Percentiles rank a stretch among this genome's conserved stretches.
phyloP scores from a whole-genome alignment of 2,329 filamentous ascomycete genomes.

The Botrytis cinerea region DNA sequence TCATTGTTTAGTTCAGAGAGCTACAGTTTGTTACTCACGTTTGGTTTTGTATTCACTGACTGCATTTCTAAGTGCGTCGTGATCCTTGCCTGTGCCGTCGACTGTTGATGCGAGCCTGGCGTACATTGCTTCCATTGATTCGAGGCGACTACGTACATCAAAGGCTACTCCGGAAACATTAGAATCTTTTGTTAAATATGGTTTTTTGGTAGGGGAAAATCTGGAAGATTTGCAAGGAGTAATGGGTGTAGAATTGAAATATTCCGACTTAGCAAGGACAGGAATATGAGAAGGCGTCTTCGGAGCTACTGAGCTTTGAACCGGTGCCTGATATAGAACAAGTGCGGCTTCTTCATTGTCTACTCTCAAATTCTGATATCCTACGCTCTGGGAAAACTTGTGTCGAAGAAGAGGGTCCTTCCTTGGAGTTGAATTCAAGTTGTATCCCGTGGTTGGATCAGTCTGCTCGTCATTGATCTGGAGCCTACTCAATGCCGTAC shows the following conservation, averaged over 20 bases:
- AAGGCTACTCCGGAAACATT: constrained; percentile 68
- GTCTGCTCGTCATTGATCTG: constrained; percentile 30
- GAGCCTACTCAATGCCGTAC: constrained; percentile 43
- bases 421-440: constrained; percentile 26
- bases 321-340: constrained; percentile 35
- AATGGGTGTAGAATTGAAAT: constrained; percentile 31
- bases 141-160: constrained; percentile 77
- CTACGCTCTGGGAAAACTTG: constrained; percentile 32
- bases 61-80: constrained; percentile 70
- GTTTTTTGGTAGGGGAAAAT: constrained; percentile 45
- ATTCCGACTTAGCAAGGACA: constrained; percentile 37
- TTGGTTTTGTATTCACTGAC: constrained; percentile 69
- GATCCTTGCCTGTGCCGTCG: constrained; percentile 66
- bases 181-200: constrained; percentile 73
- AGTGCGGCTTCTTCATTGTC: constrained; percentile 34
- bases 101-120: constrained; percentile 71
- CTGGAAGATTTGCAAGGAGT: constrained; percentile 48
- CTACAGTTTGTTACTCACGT: constrained; percentile 45
- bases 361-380: constrained; percentile 31
- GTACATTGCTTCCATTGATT: constrained; percentile 75
- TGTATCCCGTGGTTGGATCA: constrained; percentile 28
- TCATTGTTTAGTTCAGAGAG: background rate
- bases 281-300: constrained; percentile 43
- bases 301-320: constrained; percentile 36
- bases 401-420: constrained; percentile 29